Evolutionary conservation across 306 rosid species (phyloP), one percentile per base, ranked within the genome.

Genomic region (Heteromeles arbutifolia): DNA sequence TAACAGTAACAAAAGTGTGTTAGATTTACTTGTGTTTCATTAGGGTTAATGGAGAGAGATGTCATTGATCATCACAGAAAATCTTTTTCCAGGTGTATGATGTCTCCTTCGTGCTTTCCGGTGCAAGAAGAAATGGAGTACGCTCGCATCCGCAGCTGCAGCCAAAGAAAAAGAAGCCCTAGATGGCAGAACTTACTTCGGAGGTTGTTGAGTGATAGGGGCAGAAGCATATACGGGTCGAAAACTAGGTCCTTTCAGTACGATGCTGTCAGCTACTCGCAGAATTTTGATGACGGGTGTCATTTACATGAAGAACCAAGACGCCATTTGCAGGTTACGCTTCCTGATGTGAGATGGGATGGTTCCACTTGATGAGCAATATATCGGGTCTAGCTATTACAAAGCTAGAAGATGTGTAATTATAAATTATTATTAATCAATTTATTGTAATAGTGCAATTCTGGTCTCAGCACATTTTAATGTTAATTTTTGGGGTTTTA

Each of bases 191-290:
- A 86, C 72, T 73, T 89, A 10, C 82, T 93, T 0, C 79, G 86
- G 77, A 87, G 75, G 77, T 70, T 91, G 76, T 53, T 85, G 67
- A 87, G 83, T 39, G 86, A 87, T 19, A 77, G 92, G 75, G 29
- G 53, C 74, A 43, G 84, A 24, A 75, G 65, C 71, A 48, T 83
- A 3, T 74, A 78, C 44, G 84, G 87, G 43, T 77, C 53, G 41
- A 87, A 87, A 70, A 73, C 90, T 31, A 21, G 70, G 8, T 89
- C 96, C 8, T 93, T 93, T 76, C 90, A 87, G 29, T 93, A 93
- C n/a, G 98, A 93, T 72, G 91, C 95, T 43, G 86, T 89, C 62
- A 93, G 98, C 57, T 93, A 93, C 62, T 85, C 93, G 1, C 95
- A 86, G 83, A 93, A 93, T 78, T 93, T 93, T 15, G 97, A 90